A percentile compares a stretch with the other conserved stretches of the same genome.
Conservation (phyloP, 805 yeast species). For the Sporopachydermia lactativora region DNA sequence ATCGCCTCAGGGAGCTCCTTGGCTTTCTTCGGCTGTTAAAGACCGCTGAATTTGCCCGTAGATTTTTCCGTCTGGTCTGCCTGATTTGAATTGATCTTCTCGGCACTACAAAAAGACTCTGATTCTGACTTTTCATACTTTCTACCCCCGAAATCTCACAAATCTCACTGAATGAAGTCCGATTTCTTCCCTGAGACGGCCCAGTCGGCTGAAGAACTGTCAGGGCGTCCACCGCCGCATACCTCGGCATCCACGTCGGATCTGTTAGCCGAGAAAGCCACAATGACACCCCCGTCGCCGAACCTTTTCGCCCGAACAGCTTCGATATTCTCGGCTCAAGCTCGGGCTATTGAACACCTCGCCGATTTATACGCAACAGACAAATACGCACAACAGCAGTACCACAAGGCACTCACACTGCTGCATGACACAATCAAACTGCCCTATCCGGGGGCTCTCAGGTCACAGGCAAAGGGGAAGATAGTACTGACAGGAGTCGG, state of each 20-base stretch:
- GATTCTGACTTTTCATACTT: too few relatives aligned
- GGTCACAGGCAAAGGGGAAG: constrained; percentile 38
- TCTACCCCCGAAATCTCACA: too few relatives aligned
- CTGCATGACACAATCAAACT: constrained; percentile 23
- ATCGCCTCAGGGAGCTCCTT: too few relatives aligned
- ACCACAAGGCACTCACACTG: constrained; percentile 16
- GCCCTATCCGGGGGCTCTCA: background rate
- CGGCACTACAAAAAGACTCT: too few relatives aligned
- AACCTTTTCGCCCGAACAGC: constrained; percentile 29
- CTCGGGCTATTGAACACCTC: constrained; percentile 20
- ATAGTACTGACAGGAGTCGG: constrained; percentile 76
- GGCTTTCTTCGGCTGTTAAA: too few relatives aligned
- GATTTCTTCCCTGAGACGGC: too few relatives aligned
- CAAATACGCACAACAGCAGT: constrained; percentile 14
- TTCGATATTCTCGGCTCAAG: constrained; percentile 21
- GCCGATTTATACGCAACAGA: constrained; percentile 14
- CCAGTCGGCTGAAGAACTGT: too few relatives aligned
- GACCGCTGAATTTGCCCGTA: too few relatives aligned
- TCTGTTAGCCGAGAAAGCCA: constrained; percentile 32
- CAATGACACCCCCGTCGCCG: too few relatives aligned
- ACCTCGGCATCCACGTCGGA: constrained; percentile 35
- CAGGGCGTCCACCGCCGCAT: constrained; percentile 43
- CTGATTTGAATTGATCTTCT: too few relatives aligned
- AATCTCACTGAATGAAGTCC: too few relatives aligned
- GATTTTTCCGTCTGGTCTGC: too few relatives aligned